Percentiles rank a stretch among this genome's conserved stretches.
phyloP scores from a whole-genome alignment of 345 rosid genomes.

The Eucalyptus cloeziana region DNA sequence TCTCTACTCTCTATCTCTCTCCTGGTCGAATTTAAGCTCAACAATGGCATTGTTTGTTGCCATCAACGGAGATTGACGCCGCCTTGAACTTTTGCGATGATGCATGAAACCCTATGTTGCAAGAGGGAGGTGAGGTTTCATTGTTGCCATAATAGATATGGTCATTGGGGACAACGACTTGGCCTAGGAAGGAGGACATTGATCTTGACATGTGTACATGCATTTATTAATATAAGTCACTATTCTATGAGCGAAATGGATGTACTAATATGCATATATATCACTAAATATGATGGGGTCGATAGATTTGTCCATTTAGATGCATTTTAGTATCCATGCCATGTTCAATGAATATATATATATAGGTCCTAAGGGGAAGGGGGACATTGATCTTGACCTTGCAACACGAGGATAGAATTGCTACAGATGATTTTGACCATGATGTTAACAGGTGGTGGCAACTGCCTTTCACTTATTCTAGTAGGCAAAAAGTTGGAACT shows the following conservation, averaged over 20 bases:
- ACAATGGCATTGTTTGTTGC: background rate
- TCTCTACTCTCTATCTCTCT: background rate
- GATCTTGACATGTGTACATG: background rate
- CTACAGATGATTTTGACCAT: background rate
- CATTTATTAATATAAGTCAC: background rate
- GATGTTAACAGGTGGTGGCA: background rate
- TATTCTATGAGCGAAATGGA: background rate
- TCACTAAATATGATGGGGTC: background rate
- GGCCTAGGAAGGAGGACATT: background rate
- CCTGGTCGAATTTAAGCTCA: accelerated
- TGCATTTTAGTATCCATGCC: too few species aligned
- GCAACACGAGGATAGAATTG: background rate
- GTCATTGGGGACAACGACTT: background rate
- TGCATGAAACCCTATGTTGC: background rate
- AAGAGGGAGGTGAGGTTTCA: background rate
- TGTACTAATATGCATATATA: background rate
- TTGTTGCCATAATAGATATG: background rate
- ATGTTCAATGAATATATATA: too few species aligned
- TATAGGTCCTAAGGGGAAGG: background rate
- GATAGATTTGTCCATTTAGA: too few species aligned
- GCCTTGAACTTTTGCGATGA: background rate
- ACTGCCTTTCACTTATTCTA: background rate
- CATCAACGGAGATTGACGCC: background rate
- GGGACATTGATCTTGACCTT: background rate
- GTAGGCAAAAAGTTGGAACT: background rate